These are phyloP conservation scores for Leccinum barrowsii DNA, from an alignment of 768 basidiomycete genomes.

Conservation along the genomic window DNA sequence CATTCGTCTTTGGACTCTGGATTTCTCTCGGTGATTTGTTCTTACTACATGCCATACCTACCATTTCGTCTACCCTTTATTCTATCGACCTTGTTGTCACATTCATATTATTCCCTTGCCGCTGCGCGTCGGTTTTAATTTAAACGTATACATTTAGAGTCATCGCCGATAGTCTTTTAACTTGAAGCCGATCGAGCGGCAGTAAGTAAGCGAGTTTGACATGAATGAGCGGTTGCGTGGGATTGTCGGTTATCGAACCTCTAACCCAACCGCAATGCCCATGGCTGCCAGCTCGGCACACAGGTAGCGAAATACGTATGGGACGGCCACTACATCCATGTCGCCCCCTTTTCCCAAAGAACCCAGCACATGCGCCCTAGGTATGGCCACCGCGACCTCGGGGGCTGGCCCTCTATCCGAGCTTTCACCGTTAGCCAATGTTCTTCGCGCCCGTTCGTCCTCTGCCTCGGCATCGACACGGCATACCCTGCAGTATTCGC, in stretches of 20 bases:
- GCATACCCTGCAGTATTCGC: slow-evolving; percentile 96
- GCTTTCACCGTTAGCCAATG: slow-evolving; percentile 54
- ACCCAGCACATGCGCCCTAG: slow-evolving; percentile 64
- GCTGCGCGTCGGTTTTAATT: slow-evolving; percentile 14
- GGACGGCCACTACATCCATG: slow-evolving; percentile 93
- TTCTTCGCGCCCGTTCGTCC: slow-evolving; percentile 56
- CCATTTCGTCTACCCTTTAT: slow-evolving; percentile 15
- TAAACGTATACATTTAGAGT: slow-evolving; percentile 11
- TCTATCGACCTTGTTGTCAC: slow-evolving; percentile 6
- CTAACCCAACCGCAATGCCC: slow-evolving; percentile 90
- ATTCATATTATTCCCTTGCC: slow-evolving; percentile 13
- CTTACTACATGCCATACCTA: slow-evolving; percentile 13
- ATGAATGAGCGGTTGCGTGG: background rate
- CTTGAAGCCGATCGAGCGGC: background rate
- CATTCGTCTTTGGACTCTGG: slow-evolving; percentile 4
- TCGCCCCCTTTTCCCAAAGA: slow-evolving; percentile 64
- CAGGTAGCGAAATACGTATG: slow-evolving; percentile 91
- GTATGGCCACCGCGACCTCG: slow-evolving; percentile 63
- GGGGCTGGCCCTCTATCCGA: slow-evolving; percentile 38
- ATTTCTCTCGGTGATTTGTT: slow-evolving; percentile 1
- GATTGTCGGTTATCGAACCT: slow-evolving; percentile 49
- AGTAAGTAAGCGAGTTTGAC: background rate
- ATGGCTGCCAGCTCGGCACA: slow-evolving; percentile 97
- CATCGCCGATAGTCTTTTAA: background rate
- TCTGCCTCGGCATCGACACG: slow-evolving; percentile 65